These are phyloP conservation scores for Tritrichomonas foetus DNA, from an alignment of 208 protist species.

Conservation along the genomic window DNA sequence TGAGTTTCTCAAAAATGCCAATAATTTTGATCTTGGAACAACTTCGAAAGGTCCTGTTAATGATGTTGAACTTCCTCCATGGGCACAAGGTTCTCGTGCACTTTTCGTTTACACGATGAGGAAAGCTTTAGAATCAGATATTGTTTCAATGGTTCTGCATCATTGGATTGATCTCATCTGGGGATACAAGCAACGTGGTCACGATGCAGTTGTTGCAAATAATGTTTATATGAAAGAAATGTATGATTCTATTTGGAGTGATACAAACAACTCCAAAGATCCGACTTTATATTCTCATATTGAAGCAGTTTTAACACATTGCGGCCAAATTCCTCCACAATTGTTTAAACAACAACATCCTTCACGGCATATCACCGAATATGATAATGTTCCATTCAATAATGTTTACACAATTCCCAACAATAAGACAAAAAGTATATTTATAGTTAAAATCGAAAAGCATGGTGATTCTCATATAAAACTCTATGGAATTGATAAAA, in stretches of 20 bases:
- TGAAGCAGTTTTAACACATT: not conserved
- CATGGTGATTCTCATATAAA: too few relatives aligned
- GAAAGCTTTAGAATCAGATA: not conserved
- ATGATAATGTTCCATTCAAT: not conserved
- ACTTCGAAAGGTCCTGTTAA: conserved; percentile 49
- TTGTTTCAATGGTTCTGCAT: not conserved
- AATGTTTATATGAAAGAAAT: not conserved
- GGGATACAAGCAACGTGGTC: not conserved
- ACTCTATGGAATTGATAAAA: too few relatives aligned
- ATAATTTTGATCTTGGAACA: conserved; percentile 53
- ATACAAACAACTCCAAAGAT: not conserved
- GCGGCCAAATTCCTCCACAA: conserved; percentile 16
- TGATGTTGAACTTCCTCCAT: not conserved
- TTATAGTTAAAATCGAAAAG: too few relatives aligned
- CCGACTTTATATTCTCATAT: not conserved
- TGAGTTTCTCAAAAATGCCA: conserved; percentile 56
- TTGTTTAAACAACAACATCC: not conserved
- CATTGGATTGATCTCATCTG: conserved; percentile 23
- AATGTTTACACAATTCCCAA: too few relatives aligned
- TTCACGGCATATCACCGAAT: not conserved
- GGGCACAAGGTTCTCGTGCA: not conserved
- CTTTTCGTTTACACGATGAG: not conserved
- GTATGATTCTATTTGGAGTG: not conserved
- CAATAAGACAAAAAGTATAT: too few relatives aligned
- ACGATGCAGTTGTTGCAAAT: not conserved